Base-by-base conservation (phyloP, 257 asterid genomes). In the Handroanthus guayacan region DNA sequence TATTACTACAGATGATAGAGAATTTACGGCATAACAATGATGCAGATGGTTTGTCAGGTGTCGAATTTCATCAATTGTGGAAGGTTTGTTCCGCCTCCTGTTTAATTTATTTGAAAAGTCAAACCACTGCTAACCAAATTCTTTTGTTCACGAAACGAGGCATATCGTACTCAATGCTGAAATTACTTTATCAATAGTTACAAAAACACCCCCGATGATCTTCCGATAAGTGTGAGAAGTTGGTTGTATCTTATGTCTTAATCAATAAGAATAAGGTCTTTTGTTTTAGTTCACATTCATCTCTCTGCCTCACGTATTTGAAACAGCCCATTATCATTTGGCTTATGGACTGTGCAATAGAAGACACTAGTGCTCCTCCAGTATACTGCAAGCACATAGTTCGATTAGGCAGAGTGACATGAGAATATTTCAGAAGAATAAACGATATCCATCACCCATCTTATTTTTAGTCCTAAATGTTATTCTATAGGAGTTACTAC, bases 401-500 rank as follows among this genome's bases (percentile, higher is more conserved):
- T 41, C 67, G 61, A 50, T 61, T 74, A 45, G 36, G 48, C 31
- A 9, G 10, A 20, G 68, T 50, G 25, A 11, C 52, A 67, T 8
- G 62, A 76, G 38, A 71, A 16, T 39, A 11, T 43, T 67, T 54
- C 5, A 47, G 47, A 61, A 63, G 62, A 1, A 41, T 14, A 61
- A 63, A 61, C 25, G 9, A 62, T 62, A 55, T 13, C 67, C 51
- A 55, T 13, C 67, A 50, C 60, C 16, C 5, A 66, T 66, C 55
- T 48, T 38, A 7, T 64, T 11, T 55, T 45, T 63, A 45, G 63
- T 69, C 52, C 36, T 9, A 43, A 58, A 55, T 76, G 56, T 62
- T 6, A 43, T 31, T 45, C n/a, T 4, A 13, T 47, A 37, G 56
- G 54, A 54, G 62, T 16, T 55, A 17, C 34, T 63, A 18, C 52